Base-by-base conservation (phyloP, 1,139 yeast species). In the Spencermartinsiella ligniputridi region DNA sequence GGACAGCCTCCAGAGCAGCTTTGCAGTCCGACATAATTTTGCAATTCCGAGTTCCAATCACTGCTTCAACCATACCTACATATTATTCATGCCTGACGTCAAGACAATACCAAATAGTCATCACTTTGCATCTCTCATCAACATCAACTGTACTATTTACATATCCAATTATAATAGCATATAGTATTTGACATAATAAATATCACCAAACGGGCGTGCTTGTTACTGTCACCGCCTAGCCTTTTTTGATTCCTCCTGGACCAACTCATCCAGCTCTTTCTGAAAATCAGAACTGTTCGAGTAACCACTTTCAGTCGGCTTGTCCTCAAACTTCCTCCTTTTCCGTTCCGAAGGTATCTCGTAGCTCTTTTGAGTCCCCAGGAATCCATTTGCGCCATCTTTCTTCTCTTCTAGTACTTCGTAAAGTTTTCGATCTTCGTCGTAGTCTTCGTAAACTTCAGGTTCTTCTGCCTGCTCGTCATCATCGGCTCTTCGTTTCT, bases 351-450 rank as follows among this genome's bases (percentile, higher is more conserved):
- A 20, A 6, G 58, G 54, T 33, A 57, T 49, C n/a, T 57, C 54
- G 36, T 57, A 57, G 3, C 50, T 36, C 12, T 45, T 33, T 30
- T 53, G 57, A 15, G 42, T 38, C 3, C 61, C 61, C 49, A 56
- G 45, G 35, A 55, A 54, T 3, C 57, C 57, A 4, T 47, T 52
- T 1, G 53, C 52, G 2, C 50, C 49, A 2, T 49, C 46, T 9
- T 55, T 57, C 25, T 57, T 58, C 37, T 71, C 72, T 36, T 71
- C 66, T 34, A 76, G 51, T 3, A 75, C 72, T 24, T 69, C 67
- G 52, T 71, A 76, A 16, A 76, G 59, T 5, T 51, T 52, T 8
- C 44, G 49, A 15, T 37, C 41, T 3, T 13, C 39, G n/a, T 35
- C 39, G 6, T 29, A 41, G n/a, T 36, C 37, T 5, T 18, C 38